phyloP scores from a whole-genome alignment of 2,329 filamentous ascomycete genomes.

The Diaporthe destruens region DNA sequence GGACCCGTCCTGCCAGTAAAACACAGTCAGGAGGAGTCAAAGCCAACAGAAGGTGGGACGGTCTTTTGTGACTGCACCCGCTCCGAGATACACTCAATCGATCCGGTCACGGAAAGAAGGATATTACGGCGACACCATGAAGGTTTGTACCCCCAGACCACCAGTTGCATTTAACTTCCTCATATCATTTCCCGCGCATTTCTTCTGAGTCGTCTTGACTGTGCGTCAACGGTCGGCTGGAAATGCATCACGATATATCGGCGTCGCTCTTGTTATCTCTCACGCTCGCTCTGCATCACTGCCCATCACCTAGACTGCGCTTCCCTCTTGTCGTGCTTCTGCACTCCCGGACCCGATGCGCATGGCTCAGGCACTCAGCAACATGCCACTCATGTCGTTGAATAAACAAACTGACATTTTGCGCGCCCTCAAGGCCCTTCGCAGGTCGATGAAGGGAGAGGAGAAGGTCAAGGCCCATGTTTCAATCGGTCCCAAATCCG shows the following conservation, averaged over 20 bases:
- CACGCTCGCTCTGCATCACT: conserved; percentile 11
- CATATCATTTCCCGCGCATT: background rate
- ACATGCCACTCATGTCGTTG: conserved; percentile 29
- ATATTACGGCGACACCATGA: conserved; percentile 38
- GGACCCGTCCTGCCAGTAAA: conserved; percentile 8
- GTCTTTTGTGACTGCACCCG: conserved; percentile 31
- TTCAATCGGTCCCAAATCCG: conserved; percentile 85
- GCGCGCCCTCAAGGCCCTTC: conserved; percentile 74
- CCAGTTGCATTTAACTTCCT: background rate
- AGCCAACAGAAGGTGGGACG: conserved; percentile 17
- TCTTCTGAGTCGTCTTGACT: background rate
- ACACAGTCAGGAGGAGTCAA: conserved; percentile 2
- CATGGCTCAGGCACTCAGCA: conserved; percentile 12
- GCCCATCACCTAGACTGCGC: background rate
- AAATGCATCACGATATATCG: background rate
- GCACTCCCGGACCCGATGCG: conserved; percentile 35
- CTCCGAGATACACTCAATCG: conserved; percentile 26
- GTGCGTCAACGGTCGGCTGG: background rate
- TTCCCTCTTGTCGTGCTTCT: conserved; percentile 1
- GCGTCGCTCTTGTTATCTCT: background rate
- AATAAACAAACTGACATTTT: conserved; percentile 55
- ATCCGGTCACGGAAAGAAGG: conserved; percentile 22
- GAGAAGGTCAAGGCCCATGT: conserved; percentile 78
- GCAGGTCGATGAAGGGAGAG: conserved; percentile 91
- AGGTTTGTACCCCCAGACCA: conserved; percentile 36